phyloP scores from a whole-genome alignment of 1,139 yeast species.

The Suhomyces panamericanus region DNA sequence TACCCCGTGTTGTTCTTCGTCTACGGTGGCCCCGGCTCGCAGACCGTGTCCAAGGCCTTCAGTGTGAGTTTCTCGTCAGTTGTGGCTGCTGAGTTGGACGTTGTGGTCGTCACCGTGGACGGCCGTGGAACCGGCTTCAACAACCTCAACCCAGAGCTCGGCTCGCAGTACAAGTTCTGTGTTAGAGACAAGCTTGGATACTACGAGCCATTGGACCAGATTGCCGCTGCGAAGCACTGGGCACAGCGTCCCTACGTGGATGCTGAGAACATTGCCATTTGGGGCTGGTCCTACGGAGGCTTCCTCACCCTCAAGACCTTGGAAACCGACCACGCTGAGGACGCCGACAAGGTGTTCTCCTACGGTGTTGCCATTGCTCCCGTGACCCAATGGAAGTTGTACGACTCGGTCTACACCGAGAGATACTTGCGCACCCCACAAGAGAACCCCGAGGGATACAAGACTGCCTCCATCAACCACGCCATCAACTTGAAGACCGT shows the following conservation, averaged over 20 bases:
- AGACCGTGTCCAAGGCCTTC: conserved; percentile 57
- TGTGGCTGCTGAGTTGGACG: conserved; percentile 65
- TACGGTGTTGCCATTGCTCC: conserved; percentile 82
- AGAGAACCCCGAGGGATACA: conserved; percentile 59
- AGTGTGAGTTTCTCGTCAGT: conserved; percentile 60
- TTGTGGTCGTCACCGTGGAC: conserved; percentile 77
- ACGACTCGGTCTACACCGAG: conserved; percentile 78
- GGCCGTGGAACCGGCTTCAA: conserved; percentile 83
- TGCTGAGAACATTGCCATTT: conserved; percentile 58
- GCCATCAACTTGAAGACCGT: conserved; percentile 48
- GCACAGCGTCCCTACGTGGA: conserved; percentile 57
- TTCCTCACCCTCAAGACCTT: conserved; percentile 72
- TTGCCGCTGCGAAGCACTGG: conserved; percentile 66
- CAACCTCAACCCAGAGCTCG: conserved; percentile 34
- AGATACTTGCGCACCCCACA: conserved; percentile 74
- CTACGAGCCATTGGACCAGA: conserved; percentile 70
- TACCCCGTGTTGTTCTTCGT: conserved; percentile 75
- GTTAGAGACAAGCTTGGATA: conserved; percentile 69
- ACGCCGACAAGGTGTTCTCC: conserved; percentile 53
- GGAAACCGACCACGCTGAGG: conserved; percentile 57
- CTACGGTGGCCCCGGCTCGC: conserved; percentile 86
- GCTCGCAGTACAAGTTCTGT: conserved; percentile 54
- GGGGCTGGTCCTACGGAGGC: conserved; percentile 90
- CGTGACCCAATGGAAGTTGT: conserved; percentile 74
- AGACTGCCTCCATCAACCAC: conserved; percentile 52